Percentiles rank a stretch among this genome's conserved stretches.
Conservation (phyloP, 2,329 filamentous ascomycete species). For the Lachnellula hyalina region DNA sequence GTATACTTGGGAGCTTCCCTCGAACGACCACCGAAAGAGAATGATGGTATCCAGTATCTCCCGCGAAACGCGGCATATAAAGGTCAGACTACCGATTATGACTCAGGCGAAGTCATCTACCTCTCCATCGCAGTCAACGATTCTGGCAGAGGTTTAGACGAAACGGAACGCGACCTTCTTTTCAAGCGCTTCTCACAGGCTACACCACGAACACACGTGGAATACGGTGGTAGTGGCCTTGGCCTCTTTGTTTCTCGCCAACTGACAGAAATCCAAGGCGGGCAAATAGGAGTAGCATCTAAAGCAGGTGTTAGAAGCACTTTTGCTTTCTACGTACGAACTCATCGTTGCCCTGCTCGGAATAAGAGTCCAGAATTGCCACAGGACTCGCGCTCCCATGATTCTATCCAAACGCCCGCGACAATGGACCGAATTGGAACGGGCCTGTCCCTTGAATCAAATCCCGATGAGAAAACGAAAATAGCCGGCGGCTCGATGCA, state of each 20-base stretch:
- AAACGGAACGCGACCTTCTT: slow-evolving; percentile 57
- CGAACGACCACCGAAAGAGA: not conserved
- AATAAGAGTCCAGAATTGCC: too few relatives aligned
- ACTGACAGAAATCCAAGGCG: slow-evolving; percentile 59
- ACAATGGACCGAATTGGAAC: not conserved
- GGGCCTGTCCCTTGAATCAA: too few relatives aligned
- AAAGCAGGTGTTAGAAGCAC: slow-evolving; percentile 51
- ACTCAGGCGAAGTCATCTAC: slow-evolving; percentile 35
- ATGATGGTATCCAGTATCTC: not conserved
- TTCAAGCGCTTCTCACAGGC: slow-evolving; percentile 67
- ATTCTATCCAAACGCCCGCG: not conserved
- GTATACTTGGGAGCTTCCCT: slow-evolving; percentile 40
- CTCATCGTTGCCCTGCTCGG: not conserved
- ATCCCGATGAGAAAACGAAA: not conserved
- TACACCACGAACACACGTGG: slow-evolving; percentile 43
- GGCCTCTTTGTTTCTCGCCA: slow-evolving; percentile 61
- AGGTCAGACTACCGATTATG: slow-evolving; percentile 16
- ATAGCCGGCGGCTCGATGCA: not conserved
- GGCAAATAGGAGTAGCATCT: slow-evolving; percentile 58
- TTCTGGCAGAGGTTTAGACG: slow-evolving; percentile 57
- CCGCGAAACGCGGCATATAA: not conserved
- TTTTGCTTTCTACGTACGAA: slow-evolving; percentile 55
- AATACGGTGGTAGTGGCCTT: slow-evolving; percentile 59
- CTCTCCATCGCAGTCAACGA: slow-evolving; percentile 54
- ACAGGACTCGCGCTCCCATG: not conserved